These are phyloP conservation scores for Candida khao-thaluensis DNA, from an alignment of 805 yeast species.

Conservation along the genomic window DNA sequence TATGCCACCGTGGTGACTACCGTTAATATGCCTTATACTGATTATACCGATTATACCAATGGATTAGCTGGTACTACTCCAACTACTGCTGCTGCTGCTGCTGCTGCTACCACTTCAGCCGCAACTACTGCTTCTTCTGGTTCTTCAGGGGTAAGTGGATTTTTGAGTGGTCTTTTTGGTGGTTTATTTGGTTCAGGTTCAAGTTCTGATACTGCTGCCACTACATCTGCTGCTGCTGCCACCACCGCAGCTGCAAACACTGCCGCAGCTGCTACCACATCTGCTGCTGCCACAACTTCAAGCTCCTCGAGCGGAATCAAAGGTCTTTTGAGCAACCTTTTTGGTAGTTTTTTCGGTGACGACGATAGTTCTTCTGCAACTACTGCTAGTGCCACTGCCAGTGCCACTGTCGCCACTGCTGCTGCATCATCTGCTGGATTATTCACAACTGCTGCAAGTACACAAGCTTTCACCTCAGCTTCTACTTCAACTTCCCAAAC, in stretches of 20 bases:
- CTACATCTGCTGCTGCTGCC: slow-evolving; percentile 9
- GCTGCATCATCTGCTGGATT: slow-evolving; percentile 17
- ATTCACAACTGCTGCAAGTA: slow-evolving; percentile 19
- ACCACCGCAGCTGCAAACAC: slow-evolving; percentile 8
- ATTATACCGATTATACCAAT: slow-evolving; percentile 9
- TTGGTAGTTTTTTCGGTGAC: slow-evolving; percentile 4
- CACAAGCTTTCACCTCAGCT: background rate
- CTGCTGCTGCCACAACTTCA: slow-evolving; percentile 8
- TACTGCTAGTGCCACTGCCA: background rate
- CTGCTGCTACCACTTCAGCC: slow-evolving; percentile 8
- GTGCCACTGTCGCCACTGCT: slow-evolving; percentile 7
- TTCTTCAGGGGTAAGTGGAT: slow-evolving; percentile 10
- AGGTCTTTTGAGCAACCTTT: slow-evolving; percentile 1
- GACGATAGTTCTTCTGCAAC: background rate
- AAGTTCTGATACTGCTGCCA: slow-evolving; percentile 16
- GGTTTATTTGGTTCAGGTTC: slow-evolving; percentile 10
- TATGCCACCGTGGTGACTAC: slow-evolving; percentile 13
- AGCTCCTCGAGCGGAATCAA: slow-evolving; percentile 13
- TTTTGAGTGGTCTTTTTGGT: slow-evolving; percentile 11
- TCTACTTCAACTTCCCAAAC: background rate
- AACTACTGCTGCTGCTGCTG: slow-evolving; percentile 4
- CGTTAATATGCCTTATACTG: slow-evolving; percentile 13
- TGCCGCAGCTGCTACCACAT: slow-evolving; percentile 16
- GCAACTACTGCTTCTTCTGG: slow-evolving; percentile 1
- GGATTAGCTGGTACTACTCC: slow-evolving; percentile 9